Percentiles rank a stretch among this genome's conserved stretches.
phyloP scores from a whole-genome alignment of 1,284 basidiomycete genomes.

The Cryptococcus hybrid region DNA sequence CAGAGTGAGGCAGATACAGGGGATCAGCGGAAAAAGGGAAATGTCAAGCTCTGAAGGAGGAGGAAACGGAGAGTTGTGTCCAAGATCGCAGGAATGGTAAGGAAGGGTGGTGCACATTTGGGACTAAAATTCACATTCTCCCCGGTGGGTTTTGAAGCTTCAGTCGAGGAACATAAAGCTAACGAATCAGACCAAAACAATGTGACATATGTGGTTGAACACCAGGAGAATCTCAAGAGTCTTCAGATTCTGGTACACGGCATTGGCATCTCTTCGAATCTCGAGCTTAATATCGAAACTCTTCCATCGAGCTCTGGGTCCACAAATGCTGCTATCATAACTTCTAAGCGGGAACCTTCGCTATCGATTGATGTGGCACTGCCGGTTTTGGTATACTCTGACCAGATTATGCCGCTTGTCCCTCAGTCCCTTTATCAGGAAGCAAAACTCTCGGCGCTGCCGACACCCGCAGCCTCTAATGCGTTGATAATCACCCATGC shows the following conservation, averaged over 20 bases:
- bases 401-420: constrained; percentile 60
- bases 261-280: constrained; percentile 19
- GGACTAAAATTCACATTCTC: constrained; percentile 10
- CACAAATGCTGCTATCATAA: constrained; percentile 58
- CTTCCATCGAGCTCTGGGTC: constrained; percentile 13
- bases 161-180: not conserved
- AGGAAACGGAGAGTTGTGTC: constrained; percentile 9
- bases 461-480: constrained; percentile 30
- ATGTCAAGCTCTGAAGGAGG: constrained; percentile 12
- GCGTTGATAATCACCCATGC: constrained; percentile 27
- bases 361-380: constrained; percentile 63
- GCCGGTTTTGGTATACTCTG: constrained; percentile 62
- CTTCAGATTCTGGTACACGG: constrained; percentile 62
- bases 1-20: not conserved
- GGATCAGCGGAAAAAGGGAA: not conserved
- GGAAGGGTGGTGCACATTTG: constrained; percentile 19
- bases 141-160: constrained; percentile 8
- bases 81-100: constrained; percentile 26
- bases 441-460: constrained; percentile 59
- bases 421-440: constrained; percentile 62
- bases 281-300: constrained; percentile 39
- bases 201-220: constrained; percentile 67
- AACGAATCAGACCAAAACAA: constrained; percentile 12
- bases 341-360: constrained; percentile 61
- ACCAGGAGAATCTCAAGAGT: constrained; percentile 75